Evolutionary conservation across 140 eudicot species (phyloP), one percentile per base, ranked within the genome.

Genomic region (Oenanthe javanica): DNA sequence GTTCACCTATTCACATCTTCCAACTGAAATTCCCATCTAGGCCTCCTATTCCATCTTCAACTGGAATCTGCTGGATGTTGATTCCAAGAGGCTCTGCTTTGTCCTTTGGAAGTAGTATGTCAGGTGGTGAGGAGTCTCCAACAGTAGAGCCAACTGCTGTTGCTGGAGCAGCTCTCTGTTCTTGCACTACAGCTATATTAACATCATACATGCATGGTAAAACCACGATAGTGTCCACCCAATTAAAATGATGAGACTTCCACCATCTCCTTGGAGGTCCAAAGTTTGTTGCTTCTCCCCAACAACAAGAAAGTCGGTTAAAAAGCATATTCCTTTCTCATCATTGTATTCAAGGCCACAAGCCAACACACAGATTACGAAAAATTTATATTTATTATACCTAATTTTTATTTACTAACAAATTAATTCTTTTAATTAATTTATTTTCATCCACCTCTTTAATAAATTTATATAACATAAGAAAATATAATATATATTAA

Each of bases 191-290:
- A 79, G 76, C 99, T 94, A 75, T 16, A 86, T 13, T 85, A 79
- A 52, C 45, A 78, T 47, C 36, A 64, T 50, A 79, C 52, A 64
- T 75, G 42, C 40, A 66, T 38, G 51, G 59, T 25, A 47, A 71
- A 50, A 5, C 48, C 50, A 47, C 47, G 51, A 66, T 13, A 63
- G 3, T 19, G n/a, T 55, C 23, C 9, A 19, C 25, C 5, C 55
- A 47, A 51, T 18, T 5, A 64, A 71, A 77, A 89, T 84, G 57
- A 94, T 92, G 40, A 94, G 88, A 80, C 98, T 94, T 79, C 97
- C 98, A 54, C 97, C 92, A 76, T 92, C 98, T 61, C 98, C 98
- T 86, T 94, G 96, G 36, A 94, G 98, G 77, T 94, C 98, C 84
- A 94, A 94, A 7, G 98, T 94, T 75, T 90, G 97, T 76, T 92